A percentile compares a stretch with the other conserved stretches of the same genome.
phyloP scores from a whole-genome alignment of 257 asterid genomes.

The Scutellaria minor region DNA sequence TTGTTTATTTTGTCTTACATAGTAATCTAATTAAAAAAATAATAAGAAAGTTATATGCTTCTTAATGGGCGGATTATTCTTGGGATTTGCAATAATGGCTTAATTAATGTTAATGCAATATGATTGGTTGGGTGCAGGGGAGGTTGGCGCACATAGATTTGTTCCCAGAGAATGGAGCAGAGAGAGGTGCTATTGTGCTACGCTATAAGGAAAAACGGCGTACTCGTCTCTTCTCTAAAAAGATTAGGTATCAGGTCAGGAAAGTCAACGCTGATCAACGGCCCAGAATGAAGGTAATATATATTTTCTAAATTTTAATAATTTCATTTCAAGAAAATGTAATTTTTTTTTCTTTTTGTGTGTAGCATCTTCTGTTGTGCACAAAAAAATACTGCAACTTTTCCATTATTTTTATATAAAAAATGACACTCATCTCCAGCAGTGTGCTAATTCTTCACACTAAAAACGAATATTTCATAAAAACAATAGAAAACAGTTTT shows the following conservation, averaged over 20 bases:
- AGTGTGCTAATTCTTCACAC: no score
- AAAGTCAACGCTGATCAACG: constrained; percentile 68
- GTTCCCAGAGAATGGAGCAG: constrained; percentile 51
- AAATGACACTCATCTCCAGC: no score
- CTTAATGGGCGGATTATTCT: neutral
- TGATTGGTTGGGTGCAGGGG: constrained; percentile 52
- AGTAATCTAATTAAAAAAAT: neutral
- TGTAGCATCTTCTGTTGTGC: no score
- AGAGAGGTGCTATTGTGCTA: constrained; percentile 57
- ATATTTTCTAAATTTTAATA: no score
- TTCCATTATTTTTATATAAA: no score
- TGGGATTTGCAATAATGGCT: constrained; percentile 12
- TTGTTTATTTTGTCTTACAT: neutral
- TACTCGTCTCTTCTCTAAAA: constrained; percentile 61
- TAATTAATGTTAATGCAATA: neutral
- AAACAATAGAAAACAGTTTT: no score
- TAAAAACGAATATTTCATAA: no score
- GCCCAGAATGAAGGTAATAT: constrained; percentile 66
- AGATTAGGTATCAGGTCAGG: constrained; percentile 61
- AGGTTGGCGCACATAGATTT: constrained; percentile 66
- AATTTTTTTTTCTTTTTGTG: no score
- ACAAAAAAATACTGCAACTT: no score
- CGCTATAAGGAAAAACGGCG: constrained; percentile 62
- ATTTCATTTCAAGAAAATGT: no score
- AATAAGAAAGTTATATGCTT: neutral